phyloP scores from a whole-genome alignment of 345 rosid species.

The Kandelia obovata region DNA sequence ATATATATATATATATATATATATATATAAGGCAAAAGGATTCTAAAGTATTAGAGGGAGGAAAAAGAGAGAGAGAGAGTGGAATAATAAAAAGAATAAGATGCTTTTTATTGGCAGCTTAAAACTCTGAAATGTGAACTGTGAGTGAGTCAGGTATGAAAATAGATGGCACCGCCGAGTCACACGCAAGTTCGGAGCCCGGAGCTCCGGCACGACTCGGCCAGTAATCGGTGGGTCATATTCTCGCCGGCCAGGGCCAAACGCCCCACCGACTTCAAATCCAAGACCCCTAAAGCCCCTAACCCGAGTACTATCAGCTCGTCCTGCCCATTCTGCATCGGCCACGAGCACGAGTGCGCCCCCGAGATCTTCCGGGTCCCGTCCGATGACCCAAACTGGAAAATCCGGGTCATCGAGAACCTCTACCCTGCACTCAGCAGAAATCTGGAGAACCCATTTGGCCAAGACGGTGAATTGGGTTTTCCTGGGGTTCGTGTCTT shows the following conservation, averaged over 20 bases:
- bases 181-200: conserved; percentile 37
- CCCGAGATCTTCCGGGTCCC: conserved; percentile 83
- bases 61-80: too few species aligned
- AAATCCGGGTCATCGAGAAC: conserved; percentile 79
- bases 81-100: too few species aligned
- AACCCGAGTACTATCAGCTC: conserved; percentile 3
- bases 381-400: conserved; percentile 43
- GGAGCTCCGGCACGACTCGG: conserved; percentile 61
- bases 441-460: conserved; percentile 31
- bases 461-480: conserved; percentile 6
- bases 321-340: conserved; percentile 74
- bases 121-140: too few species aligned
- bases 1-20: too few species aligned
- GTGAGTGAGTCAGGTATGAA: neutral
- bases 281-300: conserved; percentile 47
- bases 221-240: conserved; percentile 66
- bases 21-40: too few species aligned
- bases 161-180: conserved; percentile 12
- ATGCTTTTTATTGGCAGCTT: too few species aligned
- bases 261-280: conserved; percentile 75
- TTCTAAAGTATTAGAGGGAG: too few species aligned
- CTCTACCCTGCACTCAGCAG: conserved; percentile 77
- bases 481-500: conserved; percentile 24
- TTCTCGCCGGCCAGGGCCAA: conserved; percentile 75
- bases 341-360: conserved; percentile 77